Base-by-base conservation (phyloP, 164 flowering plant genomes). In the Nelumbo lutea region DNA sequence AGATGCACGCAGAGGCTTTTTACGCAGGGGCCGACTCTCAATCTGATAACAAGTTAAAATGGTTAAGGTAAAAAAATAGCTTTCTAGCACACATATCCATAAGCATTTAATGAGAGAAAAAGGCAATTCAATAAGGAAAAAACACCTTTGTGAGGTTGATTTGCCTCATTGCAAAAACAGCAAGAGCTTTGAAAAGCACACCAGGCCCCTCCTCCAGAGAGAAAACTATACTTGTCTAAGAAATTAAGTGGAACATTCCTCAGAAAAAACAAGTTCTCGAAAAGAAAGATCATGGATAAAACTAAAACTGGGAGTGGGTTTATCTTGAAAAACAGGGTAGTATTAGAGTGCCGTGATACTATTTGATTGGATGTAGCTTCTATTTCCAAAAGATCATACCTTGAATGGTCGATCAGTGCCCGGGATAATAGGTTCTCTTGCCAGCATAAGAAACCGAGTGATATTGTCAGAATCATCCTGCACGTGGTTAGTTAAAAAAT, bases 161-260 rank as follows among this genome's bases (percentile, higher is more conserved):
- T 42, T 81, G 69, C 74, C 97, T 84, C 77, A 87, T 67, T 50
- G 97, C 87, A 82, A 95, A 95, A 67, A 89, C 96, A 66, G 90
- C 93, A 68, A 94, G 92, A 52, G 96, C 97, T 78, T 94, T 94
- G 76, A 86, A 90, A 70, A 94, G 95, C 67, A 83, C 75, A 53
- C 98, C 98, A 57, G 97, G 93, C 50, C 98, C 97, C 71, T 90
- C 95, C 78, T 94, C 96, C 48, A 94, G 76, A 48, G 96, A 85
- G 80, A 94, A 94, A 73, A 90, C 97, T 69, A 94, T 90, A 72
- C 97, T 94, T 64, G 98, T 91, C 98, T 94, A 81, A 42, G 4
- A 79, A 52, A 72, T 51, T 42, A 67, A 67, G 6, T 42, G 64
- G 13, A 68, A 43, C 40, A 63, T 40, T n/a, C 42, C 59, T 51